These are phyloP conservation scores for Penicillium sp. DNA, from an alignment of 2,329 filamentous ascomycete genomes.

Conservation along the genomic window DNA sequence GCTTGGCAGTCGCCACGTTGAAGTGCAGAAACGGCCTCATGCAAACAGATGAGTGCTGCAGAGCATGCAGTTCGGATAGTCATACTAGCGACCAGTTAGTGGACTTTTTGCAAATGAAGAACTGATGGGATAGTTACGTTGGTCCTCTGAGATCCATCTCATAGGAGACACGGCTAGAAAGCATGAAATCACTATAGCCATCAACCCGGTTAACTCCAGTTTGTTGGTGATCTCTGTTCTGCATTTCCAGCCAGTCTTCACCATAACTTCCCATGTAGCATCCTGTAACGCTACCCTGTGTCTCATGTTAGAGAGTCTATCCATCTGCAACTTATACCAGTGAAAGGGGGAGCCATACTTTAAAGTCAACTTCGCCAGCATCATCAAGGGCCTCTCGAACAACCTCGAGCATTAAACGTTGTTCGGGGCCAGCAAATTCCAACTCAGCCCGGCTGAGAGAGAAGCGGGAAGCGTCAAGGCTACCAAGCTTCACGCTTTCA, in stretches of 20 bases:
- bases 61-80: slow-evolving; percentile 42
- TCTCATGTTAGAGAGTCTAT: background rate
- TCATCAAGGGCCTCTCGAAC: slow-evolving; percentile 38
- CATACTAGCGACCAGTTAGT: slow-evolving; percentile 2
- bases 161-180: slow-evolving; percentile 32
- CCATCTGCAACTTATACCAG: too few species aligned
- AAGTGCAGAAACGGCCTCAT: slow-evolving; percentile 31
- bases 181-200: slow-evolving; percentile 20
- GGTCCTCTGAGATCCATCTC: slow-evolving; percentile 28
- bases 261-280: slow-evolving; percentile 31
- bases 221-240: slow-evolving; percentile 22
- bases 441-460: slow-evolving; percentile 28
- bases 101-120: background rate
- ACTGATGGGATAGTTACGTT: slow-evolving; percentile 15
- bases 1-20: background rate
- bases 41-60: slow-evolving; percentile 33
- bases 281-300: slow-evolving; percentile 35
- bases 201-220: slow-evolving; percentile 19
- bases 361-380: slow-evolving; percentile 32
- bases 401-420: slow-evolving; percentile 37
- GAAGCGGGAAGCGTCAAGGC: slow-evolving; percentile 35
- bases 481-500: slow-evolving; percentile 19
- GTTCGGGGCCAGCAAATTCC: slow-evolving; percentile 36
- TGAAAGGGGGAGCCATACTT: slow-evolving; percentile 25
- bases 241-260: slow-evolving; percentile 30